A percentile compares a stretch with the other conserved stretches of the same genome.
Evolutionary conservation across 352 stramenopile genomes (phyloP).

Genomic region (Globisporangium carolinianum): DNA sequence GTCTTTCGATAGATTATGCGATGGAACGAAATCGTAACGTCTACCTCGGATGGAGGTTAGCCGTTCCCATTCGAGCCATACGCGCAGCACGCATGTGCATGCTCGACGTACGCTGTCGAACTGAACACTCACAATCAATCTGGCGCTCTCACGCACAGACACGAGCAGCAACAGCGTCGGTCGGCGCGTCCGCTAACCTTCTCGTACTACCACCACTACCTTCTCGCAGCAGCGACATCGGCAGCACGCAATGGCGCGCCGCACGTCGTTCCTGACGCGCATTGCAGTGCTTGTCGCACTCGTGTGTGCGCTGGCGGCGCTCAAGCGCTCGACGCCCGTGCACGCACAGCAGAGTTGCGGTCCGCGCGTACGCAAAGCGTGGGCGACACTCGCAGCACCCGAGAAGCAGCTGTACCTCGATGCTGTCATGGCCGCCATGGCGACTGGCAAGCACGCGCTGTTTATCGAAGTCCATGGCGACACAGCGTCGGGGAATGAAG

Average conservation of each 20-base stretch:
- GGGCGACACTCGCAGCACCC: constrained; percentile 24
- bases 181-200: neutral
- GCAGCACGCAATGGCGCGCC: neutral
- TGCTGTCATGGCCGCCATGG: constrained; percentile 46
- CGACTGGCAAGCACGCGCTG: constrained; percentile 23
- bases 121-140: neutral
- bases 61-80: no score
- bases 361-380: constrained; percentile 40
- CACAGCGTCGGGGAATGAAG: constrained; percentile 19
- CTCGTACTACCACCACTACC: neutral
- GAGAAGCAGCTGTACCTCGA: constrained; percentile 62
- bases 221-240: neutral
- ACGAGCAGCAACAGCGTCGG: neutral
- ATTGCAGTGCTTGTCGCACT: neutral
- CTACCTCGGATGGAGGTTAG: no score
- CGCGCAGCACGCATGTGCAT: neutral
- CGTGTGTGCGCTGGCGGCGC: neutral
- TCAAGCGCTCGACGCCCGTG: constrained; percentile 5
- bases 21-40: neutral
- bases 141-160: neutral
- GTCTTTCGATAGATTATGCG: neutral
- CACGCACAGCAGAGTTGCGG: constrained; percentile 17
- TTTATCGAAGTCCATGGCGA: constrained; percentile 32
- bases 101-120: neutral
- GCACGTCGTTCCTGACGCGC: neutral